Evolutionary conservation across 1,284 basidiomycete genomes (phyloP).

Genomic region (Fistulina hepatica): DNA sequence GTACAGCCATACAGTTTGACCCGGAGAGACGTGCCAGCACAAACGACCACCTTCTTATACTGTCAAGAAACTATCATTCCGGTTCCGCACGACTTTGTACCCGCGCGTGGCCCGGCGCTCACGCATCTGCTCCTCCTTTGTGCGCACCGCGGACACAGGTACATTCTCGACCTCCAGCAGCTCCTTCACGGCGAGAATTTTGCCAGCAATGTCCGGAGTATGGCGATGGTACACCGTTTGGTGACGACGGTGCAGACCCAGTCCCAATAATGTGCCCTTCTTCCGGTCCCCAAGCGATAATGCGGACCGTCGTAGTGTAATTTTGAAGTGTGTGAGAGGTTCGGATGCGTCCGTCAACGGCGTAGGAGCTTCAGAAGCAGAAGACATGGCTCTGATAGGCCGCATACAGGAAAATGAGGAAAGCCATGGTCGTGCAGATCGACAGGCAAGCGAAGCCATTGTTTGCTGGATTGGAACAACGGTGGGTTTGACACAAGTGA

Average conservation of each 20-base stretch:
- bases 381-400: no score
- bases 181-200: constrained; percentile 77
- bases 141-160: constrained; percentile 47
- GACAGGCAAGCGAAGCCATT: no score
- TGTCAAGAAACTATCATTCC: no score
- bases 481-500: no score
- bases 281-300: constrained; percentile 67
- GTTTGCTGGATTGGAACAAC: no score
- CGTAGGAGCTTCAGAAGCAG: no score
- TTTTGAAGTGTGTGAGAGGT: constrained; percentile 60
- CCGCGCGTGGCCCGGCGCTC: constrained; percentile 56
- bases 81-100: constrained; percentile 44
- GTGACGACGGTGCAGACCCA: constrained; percentile 70
- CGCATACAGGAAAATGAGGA: no score
- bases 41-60: no score
- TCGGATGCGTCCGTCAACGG: no score
- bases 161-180: constrained; percentile 82
- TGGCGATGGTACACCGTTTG: constrained; percentile 76
- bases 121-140: constrained; percentile 50
- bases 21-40: no score
- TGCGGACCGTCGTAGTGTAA: constrained; percentile 74
- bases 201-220: constrained; percentile 65
- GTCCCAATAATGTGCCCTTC: constrained; percentile 61
- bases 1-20: no score
- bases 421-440: no score